A percentile compares a stretch with the other conserved stretches of the same genome.
phyloP scores from a whole-genome alignment of 495 filamentous ascomycete species.

The Hypoxylon rickii region DNA sequence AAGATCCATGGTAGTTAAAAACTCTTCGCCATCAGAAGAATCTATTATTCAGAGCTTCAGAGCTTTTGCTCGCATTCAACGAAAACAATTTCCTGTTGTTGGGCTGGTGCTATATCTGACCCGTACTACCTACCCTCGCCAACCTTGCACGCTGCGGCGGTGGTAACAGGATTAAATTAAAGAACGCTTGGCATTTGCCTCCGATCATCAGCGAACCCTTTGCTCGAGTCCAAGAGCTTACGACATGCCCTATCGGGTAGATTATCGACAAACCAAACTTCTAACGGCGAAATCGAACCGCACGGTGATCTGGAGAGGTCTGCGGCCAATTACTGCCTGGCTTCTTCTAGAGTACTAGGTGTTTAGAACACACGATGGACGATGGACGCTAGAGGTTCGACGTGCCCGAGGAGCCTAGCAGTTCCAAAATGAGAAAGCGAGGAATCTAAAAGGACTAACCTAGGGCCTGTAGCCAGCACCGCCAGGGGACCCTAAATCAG shows the following conservation, averaged over 20 bases:
- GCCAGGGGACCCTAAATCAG: conserved; percentile 9
- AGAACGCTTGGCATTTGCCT: conserved; percentile 23
- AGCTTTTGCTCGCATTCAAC: not conserved
- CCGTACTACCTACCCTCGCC: conserved; percentile 19
- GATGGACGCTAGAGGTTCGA: not conserved
- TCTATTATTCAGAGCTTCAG: conserved; percentile 29
- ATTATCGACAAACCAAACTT: conserved; percentile 4
- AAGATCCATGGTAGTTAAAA: conserved; percentile 13
- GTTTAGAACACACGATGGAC: not conserved
- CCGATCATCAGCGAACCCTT: conserved; percentile 5
- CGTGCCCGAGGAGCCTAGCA: not conserved
- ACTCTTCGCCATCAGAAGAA: conserved; percentile 19
- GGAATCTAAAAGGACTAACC: conserved; percentile 2
- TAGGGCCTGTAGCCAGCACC: not conserved
- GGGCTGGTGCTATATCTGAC: conserved; percentile 32
- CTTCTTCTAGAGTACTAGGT: no score
- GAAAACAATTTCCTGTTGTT: conserved; percentile 22
- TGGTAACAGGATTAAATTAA: conserved; percentile 29
- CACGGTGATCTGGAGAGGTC: not conserved
- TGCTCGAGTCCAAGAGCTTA: conserved; percentile 7
- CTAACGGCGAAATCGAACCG: not conserved
- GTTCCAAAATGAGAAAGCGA: conserved; percentile 3
- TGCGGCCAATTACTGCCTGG: no score
- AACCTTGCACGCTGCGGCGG: no score
- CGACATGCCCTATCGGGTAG: conserved; percentile 25